phyloP scores from a whole-genome alignment of 805 yeast species.

The Wickerhamia fluorescens region DNA sequence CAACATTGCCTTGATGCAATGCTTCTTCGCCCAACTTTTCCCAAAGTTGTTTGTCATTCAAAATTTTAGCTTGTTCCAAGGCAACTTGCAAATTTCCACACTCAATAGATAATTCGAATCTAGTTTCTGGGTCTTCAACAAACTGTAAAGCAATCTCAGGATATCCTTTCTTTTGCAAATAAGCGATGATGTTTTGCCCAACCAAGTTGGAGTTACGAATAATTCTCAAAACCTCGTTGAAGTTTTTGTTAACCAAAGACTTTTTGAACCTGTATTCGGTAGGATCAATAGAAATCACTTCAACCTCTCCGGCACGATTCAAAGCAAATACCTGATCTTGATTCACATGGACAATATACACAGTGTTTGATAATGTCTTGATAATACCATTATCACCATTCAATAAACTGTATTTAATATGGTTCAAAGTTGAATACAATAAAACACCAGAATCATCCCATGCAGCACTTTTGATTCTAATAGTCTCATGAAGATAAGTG shows the following conservation, averaged over 20 bases:
- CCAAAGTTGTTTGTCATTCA: slow-evolving; percentile 70
- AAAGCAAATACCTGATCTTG: slow-evolving; percentile 73
- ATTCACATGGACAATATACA: slow-evolving; percentile 68
- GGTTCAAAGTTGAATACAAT: slow-evolving; percentile 90
- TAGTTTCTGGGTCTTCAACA: slow-evolving; percentile 92
- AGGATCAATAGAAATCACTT: slow-evolving; percentile 76
- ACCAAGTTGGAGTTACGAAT: slow-evolving; percentile 86
- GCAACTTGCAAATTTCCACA: slow-evolving; percentile 87
- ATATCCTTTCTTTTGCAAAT: slow-evolving; percentile 88
- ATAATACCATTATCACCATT: slow-evolving; percentile 96
- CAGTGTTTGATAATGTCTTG: slow-evolving; percentile 82
- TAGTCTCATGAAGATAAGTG: slow-evolving; percentile 90
- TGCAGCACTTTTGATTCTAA: slow-evolving; percentile 91
- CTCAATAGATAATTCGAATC: slow-evolving; percentile 92
- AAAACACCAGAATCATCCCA: slow-evolving; percentile 95
- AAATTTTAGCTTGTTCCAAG: slow-evolving; percentile 74
- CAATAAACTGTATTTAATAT: slow-evolving; percentile 84
- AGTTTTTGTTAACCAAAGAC: slow-evolving; percentile 84
- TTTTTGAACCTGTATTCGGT: slow-evolving; percentile 95
- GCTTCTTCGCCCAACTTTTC: slow-evolving; percentile 81
- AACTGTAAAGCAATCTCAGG: slow-evolving; percentile 97
- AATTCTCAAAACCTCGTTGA: slow-evolving; percentile 83
- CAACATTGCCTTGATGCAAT: slow-evolving; percentile 78
- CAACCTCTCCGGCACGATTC: slow-evolving; percentile 80
- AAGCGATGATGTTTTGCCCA: slow-evolving; percentile 95